These are phyloP conservation scores for Bacterosira constricta DNA, from an alignment of 108 stramenopile species.

Conservation along the genomic window DNA sequence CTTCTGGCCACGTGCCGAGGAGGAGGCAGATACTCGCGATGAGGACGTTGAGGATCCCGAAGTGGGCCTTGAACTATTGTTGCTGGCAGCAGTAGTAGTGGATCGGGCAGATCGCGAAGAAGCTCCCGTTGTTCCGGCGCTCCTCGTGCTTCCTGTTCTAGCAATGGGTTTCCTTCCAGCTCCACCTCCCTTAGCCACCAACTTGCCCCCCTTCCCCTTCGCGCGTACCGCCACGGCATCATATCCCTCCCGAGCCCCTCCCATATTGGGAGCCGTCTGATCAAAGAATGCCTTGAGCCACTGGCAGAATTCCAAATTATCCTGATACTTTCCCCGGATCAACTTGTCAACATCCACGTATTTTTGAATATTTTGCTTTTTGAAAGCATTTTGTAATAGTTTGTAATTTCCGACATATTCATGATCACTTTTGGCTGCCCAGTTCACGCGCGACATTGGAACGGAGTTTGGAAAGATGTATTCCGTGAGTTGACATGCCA, in stretches of 20 bases:
- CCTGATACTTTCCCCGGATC: conserved; percentile 90
- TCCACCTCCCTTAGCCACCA: conserved; percentile 22
- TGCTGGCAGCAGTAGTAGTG: conserved; percentile 14
- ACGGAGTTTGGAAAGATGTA: conserved; percentile 90
- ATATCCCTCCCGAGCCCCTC: conserved; percentile 73
- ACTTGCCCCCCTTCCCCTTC: conserved; percentile 89
- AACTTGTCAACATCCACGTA: conserved; percentile 96
- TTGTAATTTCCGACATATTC: conserved; percentile 98
- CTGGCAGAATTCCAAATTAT: conserved; percentile 99
- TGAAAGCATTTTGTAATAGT: conserved; percentile 94
- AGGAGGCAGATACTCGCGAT: conserved; percentile 8
- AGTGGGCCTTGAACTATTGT: conserved; percentile 8
- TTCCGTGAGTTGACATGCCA: conserved; percentile 97
- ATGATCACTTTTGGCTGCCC: conserved; percentile 87
- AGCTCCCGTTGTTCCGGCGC: background rate
- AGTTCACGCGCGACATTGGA: conserved; percentile 94
- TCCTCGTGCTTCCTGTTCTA: background rate
- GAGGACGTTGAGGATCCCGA: conserved; percentile 8
- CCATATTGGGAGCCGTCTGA: conserved; percentile 43
- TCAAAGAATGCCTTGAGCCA: conserved; percentile 98
- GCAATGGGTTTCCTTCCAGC: conserved; percentile 6
- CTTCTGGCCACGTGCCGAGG: conserved; percentile 13
- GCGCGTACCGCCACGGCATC: conserved; percentile 85
- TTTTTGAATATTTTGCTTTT: conserved; percentile 76
- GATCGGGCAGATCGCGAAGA: conserved; percentile 10